These are phyloP conservation scores for Plectosphaerella plurivora DNA, from an alignment of 2,329 filamentous ascomycete species.

Conservation along the genomic window DNA sequence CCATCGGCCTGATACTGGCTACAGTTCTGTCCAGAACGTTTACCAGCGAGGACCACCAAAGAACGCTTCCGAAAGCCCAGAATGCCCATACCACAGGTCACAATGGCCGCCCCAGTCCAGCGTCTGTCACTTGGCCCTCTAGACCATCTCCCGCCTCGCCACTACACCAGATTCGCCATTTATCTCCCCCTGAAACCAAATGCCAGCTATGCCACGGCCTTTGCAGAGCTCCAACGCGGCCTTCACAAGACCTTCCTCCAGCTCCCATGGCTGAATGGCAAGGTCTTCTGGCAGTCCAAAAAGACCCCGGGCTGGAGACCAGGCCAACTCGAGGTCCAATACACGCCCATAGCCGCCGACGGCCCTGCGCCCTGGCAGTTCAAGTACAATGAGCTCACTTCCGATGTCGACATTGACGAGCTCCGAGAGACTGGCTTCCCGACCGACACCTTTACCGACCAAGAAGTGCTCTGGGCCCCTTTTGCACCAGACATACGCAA, in stretches of 20 bases:
- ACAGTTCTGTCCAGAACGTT: too few species aligned
- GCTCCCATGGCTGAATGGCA: constrained; percentile 30
- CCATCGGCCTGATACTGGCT: too few species aligned
- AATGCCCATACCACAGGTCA: too few species aligned
- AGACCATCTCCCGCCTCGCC: too few species aligned
- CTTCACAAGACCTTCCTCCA: constrained; percentile 26
- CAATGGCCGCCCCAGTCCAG: too few species aligned
- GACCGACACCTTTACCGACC: constrained; percentile 20
- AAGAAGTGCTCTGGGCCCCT: constrained; percentile 16
- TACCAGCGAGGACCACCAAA: too few species aligned
- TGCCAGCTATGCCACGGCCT: constrained; percentile 20
- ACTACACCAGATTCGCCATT: constrained; percentile 7
- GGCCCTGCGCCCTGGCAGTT: constrained; percentile 8
- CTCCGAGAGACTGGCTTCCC: constrained; percentile 18
- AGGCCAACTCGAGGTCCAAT: constrained; percentile 16
- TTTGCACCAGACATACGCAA: constrained; percentile 12
- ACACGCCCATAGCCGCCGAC: constrained; percentile 9
- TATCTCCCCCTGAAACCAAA: constrained; percentile 26
- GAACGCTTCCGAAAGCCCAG: too few species aligned
- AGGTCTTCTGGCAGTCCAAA: constrained; percentile 23
- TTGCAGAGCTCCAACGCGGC: constrained; percentile 25
- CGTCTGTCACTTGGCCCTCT: too few species aligned
- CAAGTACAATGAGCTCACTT: constrained; percentile 20
- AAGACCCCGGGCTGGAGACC: constrained; percentile 20
- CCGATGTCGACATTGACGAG: constrained; percentile 19